A percentile compares a stretch with the other conserved stretches of the same genome.
These are phyloP conservation scores for Trichoderma polysporum DNA, from an alignment of 2,329 filamentous ascomycete genomes.

Conservation along the genomic window DNA sequence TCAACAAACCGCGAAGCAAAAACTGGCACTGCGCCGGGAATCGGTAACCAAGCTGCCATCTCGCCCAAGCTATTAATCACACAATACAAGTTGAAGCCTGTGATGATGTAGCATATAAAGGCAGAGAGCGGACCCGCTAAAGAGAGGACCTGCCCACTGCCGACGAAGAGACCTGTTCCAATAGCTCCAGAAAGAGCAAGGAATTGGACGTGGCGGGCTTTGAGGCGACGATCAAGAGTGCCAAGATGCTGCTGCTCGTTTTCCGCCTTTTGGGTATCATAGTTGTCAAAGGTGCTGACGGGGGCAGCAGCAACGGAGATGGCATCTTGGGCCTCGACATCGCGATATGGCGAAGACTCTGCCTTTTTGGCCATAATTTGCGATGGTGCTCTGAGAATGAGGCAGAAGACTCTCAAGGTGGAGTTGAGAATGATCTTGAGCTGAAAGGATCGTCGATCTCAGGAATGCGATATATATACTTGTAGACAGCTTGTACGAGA, in stretches of 20 bases:
- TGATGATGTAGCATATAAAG: slow-evolving; percentile 43
- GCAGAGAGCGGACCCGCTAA: slow-evolving; percentile 44
- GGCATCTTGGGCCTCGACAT: slow-evolving; percentile 15
- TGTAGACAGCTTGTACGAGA: background rate
- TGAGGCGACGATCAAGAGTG: slow-evolving; percentile 39
- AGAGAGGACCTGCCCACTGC: slow-evolving; percentile 44
- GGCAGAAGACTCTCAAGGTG: background rate
- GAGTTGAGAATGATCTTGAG: background rate
- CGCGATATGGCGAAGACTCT: slow-evolving; percentile 1
- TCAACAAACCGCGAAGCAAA: slow-evolving; percentile 51
- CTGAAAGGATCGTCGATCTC: background rate
- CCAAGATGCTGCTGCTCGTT: slow-evolving; percentile 34
- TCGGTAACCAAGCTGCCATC: slow-evolving; percentile 61
- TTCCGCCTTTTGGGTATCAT: slow-evolving; percentile 6
- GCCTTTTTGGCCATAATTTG: slow-evolving; percentile 1
- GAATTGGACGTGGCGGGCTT: slow-evolving; percentile 44
- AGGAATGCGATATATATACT: background rate
- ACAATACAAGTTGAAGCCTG: slow-evolving; percentile 48
- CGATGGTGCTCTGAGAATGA: background rate
- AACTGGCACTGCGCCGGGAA: slow-evolving; percentile 53
- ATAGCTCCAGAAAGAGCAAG: slow-evolving; percentile 44
- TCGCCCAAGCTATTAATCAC: slow-evolving; percentile 53
- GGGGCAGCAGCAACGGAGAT: slow-evolving; percentile 12
- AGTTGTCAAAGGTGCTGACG: background rate
- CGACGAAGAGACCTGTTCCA: slow-evolving; percentile 46